Base-by-base conservation (phyloP, 768 basidiomycete genomes). In the Pholiota molesta region DNA sequence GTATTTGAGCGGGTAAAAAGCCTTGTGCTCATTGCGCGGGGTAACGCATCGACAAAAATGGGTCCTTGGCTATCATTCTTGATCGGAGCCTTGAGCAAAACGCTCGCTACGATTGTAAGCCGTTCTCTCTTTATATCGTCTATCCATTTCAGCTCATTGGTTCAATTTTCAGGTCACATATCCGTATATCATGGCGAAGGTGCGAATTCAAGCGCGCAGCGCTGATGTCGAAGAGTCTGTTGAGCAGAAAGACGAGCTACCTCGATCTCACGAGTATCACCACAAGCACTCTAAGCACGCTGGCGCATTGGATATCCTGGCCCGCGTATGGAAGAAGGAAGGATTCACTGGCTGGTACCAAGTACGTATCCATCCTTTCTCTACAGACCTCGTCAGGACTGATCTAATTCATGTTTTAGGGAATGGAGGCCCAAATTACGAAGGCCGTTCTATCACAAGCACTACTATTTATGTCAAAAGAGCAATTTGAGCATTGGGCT, bases 391-490 rank as follows among this genome's bases (percentile, higher is more conserved):
- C 19, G n/a, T 10, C 17, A 17, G 47, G 14, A 21, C 14, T 44
- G 39, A 55, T 10, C 60, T 39, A 55, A n/a, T 14, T n/a, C 10
- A 16, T 44, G 62, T 52, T 42, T 23, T 74, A 96, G 90, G 97
- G 97, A 11, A 96, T 99, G 92, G 83, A 90, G 66, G 96, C 97
- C 0, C 97, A 99, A 74, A 95, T 99, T 60, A 83, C 87, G 55
- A 99, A 99, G 74, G 97, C 97, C 0, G 96, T 98, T 13, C 77
- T 99, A 14, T 92, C 94, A 8, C 97, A 99, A 74, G 97, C 95
- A 2, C 81, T 99, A 65, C 77, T 99, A 57, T 99, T 99, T 81
- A 91, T 97, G 79, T 93, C 95, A 65, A 99, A 99, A 77, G 97
- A 98, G 70, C 92, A 95, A 70, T 96, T 99, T 69, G 97, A 99